Evolutionary conservation across 2,329 filamentous ascomycete genomes (phyloP), one percentile per base, ranked within the genome.

Genomic region (Paraphaeosphaeria sporulosa): DNA sequence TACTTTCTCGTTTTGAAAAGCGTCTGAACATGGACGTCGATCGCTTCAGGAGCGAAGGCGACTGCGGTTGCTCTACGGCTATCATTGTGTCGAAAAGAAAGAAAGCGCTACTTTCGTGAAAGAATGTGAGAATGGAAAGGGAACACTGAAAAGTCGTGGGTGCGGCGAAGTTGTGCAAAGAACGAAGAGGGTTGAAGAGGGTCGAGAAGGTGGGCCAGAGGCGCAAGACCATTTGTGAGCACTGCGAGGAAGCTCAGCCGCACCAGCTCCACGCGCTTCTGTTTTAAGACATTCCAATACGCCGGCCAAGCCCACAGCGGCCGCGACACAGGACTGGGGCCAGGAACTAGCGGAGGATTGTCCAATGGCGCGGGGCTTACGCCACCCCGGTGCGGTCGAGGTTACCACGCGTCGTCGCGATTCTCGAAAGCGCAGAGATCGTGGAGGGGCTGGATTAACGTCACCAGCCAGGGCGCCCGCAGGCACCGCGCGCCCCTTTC

Each of bases 11-110:
- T 43, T 52, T 62, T n/a, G 57, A 53, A 42, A 59, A 17, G 19
- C 60, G 57, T 48, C 57, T 53, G 32, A 58, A 62, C 10, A 62
- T 54, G 15, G 60, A 62, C 0, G 54, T 49, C n/a, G 50, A 55
- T 21, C 57, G 27, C 38, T 36, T 47, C 21, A 55, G 21, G 7
- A 55, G 50, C 19, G 59, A 56, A 7, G 49, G 46, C 27, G 59
- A 56, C 21, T 52, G 46, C 25, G 56, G 52, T 30, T 52, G 56
- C n/a, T 62, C 56, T 3, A 61, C 23, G 30, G 55, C 47, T n/a
- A 58, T 43, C 51, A 59, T 55, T 27, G 17, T 58, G 47, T 23
- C 32, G 12, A 21, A 27, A 27, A 6, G 25, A 27, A 27, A 43
- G 9, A 43, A 34, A n/a, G 21, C 17, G 17, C 19, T 21, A 15